phyloP scores from a whole-genome alignment of 768 basidiomycete genomes.

The Lactarius hengduanensis region DNA sequence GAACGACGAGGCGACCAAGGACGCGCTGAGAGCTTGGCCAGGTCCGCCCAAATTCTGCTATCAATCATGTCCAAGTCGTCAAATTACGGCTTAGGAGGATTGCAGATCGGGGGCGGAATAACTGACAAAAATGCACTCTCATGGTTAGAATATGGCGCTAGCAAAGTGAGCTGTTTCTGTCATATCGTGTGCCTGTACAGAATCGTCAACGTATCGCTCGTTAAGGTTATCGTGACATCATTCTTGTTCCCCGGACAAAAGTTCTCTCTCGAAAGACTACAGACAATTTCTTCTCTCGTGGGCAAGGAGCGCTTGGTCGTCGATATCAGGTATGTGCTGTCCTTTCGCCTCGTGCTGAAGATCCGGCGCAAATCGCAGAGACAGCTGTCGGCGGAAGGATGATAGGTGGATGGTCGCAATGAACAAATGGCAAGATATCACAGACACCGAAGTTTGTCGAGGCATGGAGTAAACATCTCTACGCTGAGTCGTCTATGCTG shows the following conservation, averaged over 20 bases:
- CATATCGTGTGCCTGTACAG: constrained; percentile 15
- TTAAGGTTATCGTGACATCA: constrained; percentile 95
- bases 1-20: constrained; percentile 85
- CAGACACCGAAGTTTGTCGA: constrained; percentile 88
- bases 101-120: constrained; percentile 96
- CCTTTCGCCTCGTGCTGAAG: neutral
- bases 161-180: constrained; percentile 57
- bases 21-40: constrained; percentile 84
- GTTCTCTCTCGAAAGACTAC: constrained; percentile 74
- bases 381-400: constrained; percentile 77
- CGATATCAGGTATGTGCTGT: constrained; percentile 75
- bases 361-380: neutral
- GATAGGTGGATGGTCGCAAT: constrained; percentile 91
- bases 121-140: constrained; percentile 71
- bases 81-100: constrained; percentile 36
- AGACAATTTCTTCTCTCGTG: constrained; percentile 56
- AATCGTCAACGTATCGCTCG: neutral
- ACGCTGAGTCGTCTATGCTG: neutral
- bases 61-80: neutral
- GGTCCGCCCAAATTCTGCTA: constrained; percentile 41
- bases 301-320: constrained; percentile 90
- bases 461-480: constrained; percentile 45
- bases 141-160: constrained; percentile 89
- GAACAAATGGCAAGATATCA: constrained; percentile 98
- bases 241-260: constrained; percentile 84